Evolutionary conservation across 495 filamentous ascomycete genomes (phyloP), one percentile per base, ranked within the genome.

Genomic region (Daldinia grandis): DNA sequence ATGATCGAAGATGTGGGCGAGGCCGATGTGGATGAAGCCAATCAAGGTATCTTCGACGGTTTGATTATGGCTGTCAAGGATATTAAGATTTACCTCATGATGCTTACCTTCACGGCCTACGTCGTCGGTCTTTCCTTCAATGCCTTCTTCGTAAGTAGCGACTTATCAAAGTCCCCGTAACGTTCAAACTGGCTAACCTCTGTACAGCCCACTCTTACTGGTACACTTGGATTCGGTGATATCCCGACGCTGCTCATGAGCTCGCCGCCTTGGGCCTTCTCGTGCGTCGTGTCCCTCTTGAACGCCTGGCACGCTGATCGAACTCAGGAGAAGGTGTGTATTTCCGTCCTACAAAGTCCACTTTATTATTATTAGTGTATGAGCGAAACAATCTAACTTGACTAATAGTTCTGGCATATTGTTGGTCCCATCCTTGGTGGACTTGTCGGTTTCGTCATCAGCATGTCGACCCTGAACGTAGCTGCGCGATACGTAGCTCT

Each of bases 241-340:
- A 88, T 92, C 59, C 78, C 85, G 17, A 91, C 92, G 0, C 87
- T 94, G 6, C 86, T 93, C 5, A 86, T 95, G 61, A 93, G 90
- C 55, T 87, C 89, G 0, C 92, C 92, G 0, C 90, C 90, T 8
- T 92, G 91, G 79, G 85, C 85, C 5, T 83, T 94, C 19, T 86
- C 88, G 33, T 89, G 93, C 31, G 82, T 93, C 24, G 85, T 87
- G 17, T 88, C 90, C 30, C 89, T 92, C 65, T 25, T 83, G 31
- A 93, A 93, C 71, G 86, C 90, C 31, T 92, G 89, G 86, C 89
- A 93, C 76, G 89, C 91, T 5, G 92, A 95, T 77, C 84, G 85
- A 38, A 90, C 86, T 0, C 88, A 90, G 35, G 91, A 95, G 69
- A 82, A 81, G 73, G 78, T 76, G n/a, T 44, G 75, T 71, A 24